Evolutionary conservation across 2,329 filamentous ascomycete species (phyloP).

Genomic region (Xylaria sp.): DNA sequence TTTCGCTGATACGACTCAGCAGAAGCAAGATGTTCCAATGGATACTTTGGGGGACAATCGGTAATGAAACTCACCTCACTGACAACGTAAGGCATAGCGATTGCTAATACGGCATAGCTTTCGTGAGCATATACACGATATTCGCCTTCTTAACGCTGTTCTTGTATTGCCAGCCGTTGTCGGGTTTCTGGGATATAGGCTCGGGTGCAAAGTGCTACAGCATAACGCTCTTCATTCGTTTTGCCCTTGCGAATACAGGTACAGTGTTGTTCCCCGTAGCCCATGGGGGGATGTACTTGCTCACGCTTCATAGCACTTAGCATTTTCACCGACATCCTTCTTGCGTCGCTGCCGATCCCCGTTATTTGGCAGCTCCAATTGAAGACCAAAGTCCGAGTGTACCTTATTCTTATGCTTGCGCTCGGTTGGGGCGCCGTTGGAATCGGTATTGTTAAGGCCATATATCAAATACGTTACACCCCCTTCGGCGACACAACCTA

Average conservation of each 20-base stretch:
- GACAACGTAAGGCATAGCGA: background rate
- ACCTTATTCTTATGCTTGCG: conserved; percentile 55
- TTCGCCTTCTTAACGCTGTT: conserved; percentile 39
- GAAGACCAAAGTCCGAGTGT: conserved; percentile 52
- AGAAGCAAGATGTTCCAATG: conserved; percentile 31
- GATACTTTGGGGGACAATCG: conserved; percentile 35
- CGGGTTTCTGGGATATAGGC: conserved; percentile 37
- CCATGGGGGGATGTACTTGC: conserved; percentile 10
- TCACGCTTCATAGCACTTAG: conserved; percentile 50
- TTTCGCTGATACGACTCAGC: conserved; percentile 56
- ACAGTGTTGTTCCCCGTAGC: background rate
- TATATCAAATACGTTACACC: conserved; percentile 52
- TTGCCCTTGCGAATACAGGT: conserved; percentile 40
- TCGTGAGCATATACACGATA: conserved; percentile 39
- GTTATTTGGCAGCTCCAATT: conserved; percentile 57
- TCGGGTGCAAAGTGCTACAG: conserved; percentile 32
- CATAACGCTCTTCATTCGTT: conserved; percentile 38
- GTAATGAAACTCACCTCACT: conserved; percentile 10
- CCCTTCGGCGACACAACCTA: conserved; percentile 50
- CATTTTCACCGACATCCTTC: conserved; percentile 57
- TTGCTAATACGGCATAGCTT: conserved; percentile 28
- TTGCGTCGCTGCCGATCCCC: conserved; percentile 56
- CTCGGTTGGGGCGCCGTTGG: conserved; percentile 57
- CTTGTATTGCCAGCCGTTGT: conserved; percentile 39
- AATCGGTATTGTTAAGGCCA: conserved; percentile 54